Evolutionary conservation across 2,329 filamentous ascomycete genomes (phyloP), one percentile per base, ranked within the genome.

Genomic region (Ceratocystis alfenasii): DNA sequence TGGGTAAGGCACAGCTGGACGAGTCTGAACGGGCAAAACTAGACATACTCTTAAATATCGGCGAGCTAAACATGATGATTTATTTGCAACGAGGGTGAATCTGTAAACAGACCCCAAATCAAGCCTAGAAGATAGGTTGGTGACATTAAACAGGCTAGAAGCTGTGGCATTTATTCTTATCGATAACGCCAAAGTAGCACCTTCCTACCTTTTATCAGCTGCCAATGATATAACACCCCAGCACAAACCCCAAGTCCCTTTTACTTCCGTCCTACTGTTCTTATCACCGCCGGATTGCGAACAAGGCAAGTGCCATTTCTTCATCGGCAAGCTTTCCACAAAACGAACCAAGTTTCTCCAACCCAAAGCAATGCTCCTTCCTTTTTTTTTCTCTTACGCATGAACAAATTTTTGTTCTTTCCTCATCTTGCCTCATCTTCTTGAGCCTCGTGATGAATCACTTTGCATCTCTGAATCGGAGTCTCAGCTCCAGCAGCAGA

Each of bases 1-100:
- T 41, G 12, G 36, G 36, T 41, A 15, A 41, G 12, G 10, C 36
- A 12, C 36, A 41, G 36, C 36, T 41, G 36, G 12, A 15, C 8
- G 36, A 41, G 36, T 41, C 10, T 41, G 12, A 20, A 5, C 25
- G 25, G 12, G 57, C 17, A 5, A 20, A 12, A 45, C n/a, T 12
- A 22, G 41, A 64, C 63, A 59, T 61, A 68, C 69, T 68, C 45
- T 68, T 69, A 63, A 70, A 70, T n/a, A 65, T 28, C 12, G 69
- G 66, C 41, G 69, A 70, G 53, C 66, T 67, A 62, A 69, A 65
- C 69, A 69, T 69, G 20, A 12, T 41, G 5, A 15, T 12, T 41
- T 41, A 15, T 41, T 41, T 15, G 36, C 12, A 41, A 12, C 36
- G 12, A 12, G 10, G 22, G 2, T 22, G 45, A 62, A 50, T 3